Percentiles rank a stretch among this genome's conserved stretches.
Evolutionary conservation across 164 flowering plant genomes (phyloP).

Genomic region (Tinospora cordifolia): DNA sequence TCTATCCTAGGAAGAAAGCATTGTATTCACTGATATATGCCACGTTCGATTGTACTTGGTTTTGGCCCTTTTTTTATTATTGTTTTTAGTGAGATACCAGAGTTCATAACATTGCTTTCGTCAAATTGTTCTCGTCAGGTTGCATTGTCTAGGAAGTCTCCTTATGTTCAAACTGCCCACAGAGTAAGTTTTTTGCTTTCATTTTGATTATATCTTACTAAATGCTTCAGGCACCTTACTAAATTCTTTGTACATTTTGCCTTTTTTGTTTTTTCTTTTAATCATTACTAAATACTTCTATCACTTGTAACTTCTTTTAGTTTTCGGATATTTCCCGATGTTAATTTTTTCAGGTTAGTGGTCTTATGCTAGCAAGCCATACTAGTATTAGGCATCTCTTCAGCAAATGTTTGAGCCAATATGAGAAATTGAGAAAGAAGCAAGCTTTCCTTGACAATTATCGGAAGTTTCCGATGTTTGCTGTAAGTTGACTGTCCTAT

Average conservation of each 20-base stretch:
- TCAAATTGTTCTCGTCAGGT: conserved; percentile 42
- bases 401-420: conserved; percentile 91
- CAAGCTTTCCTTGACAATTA: conserved; percentile 99
- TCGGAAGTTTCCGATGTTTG: conserved; percentile 95
- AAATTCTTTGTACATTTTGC: not conserved
- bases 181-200: conserved; percentile 37
- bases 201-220: not conserved
- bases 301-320: not conserved
- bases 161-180: conserved; percentile 96
- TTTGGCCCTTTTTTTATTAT: not conserved
- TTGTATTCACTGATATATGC: not conserved
- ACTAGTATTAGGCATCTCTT: conserved; percentile 96
- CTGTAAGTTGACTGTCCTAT: conserved; percentile 48
- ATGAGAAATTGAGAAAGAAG: conserved; percentile 90
- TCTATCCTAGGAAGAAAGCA: conserved; percentile 1
- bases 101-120: not conserved
- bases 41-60: not conserved
- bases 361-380: conserved; percentile 97
- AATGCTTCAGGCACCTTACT: not conserved
- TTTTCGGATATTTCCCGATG: not conserved
- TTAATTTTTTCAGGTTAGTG: conserved; percentile 62
- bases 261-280: not conserved
- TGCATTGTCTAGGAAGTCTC: conserved; percentile 95
- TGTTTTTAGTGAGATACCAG: not conserved
- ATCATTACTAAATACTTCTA: not conserved